A percentile compares a stretch with the other conserved stretches of the same genome.
Evolutionary conservation across 2,329 filamentous ascomycete genomes (phyloP).

Genomic region (Diaporthe amygdali): DNA sequence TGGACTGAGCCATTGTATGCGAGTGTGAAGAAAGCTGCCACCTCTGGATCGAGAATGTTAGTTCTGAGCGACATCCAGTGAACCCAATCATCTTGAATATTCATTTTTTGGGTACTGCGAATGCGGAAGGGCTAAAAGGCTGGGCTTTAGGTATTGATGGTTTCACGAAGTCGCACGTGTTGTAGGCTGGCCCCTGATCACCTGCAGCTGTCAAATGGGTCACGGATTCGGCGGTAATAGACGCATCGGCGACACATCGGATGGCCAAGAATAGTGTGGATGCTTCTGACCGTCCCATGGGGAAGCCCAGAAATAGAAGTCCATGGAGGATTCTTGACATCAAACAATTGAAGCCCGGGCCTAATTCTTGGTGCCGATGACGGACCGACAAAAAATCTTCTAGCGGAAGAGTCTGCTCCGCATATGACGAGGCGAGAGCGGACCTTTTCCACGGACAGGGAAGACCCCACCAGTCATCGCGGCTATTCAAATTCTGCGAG

Average conservation of each 20-base stretch:
- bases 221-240: background rate
- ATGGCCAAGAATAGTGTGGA: background rate
- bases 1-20: background rate
- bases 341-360: background rate
- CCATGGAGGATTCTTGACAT: background rate
- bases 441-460: background rate
- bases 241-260: background rate
- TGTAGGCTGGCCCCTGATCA: background rate
- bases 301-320: background rate
- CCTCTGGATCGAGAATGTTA: background rate
- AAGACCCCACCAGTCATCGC: background rate
- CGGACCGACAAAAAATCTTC: constrained; percentile 14
- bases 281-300: background rate
- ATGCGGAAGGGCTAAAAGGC: background rate
- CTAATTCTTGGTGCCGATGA: constrained; percentile 5
- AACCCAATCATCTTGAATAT: background rate
- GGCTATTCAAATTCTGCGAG: constrained; percentile 16
- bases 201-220: background rate
- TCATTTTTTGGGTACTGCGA: background rate
- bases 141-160: background rate
- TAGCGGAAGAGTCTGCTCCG: constrained; percentile 6
- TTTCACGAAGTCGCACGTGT: background rate
- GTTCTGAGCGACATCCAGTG: background rate
- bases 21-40: background rate
- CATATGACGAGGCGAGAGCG: background rate